These are phyloP conservation scores for Hydnum rufescens DNA, from an alignment of 768 basidiomycete species.

Conservation along the genomic window DNA sequence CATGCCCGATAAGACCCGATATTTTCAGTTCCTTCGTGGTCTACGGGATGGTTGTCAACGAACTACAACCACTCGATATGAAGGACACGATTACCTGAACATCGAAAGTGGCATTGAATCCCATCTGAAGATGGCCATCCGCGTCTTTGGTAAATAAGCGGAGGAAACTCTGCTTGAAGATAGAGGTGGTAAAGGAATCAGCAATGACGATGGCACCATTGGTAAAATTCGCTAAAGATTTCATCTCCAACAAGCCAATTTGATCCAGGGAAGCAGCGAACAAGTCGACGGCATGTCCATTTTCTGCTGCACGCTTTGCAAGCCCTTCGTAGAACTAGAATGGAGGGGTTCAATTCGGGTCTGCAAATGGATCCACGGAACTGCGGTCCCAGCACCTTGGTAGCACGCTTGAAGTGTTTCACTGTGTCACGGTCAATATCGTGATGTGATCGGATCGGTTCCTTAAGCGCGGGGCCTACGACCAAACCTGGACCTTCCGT, in stretches of 20 bases:
- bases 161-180: slow-evolving; percentile 97
- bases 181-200: slow-evolving; percentile 91
- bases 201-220: slow-evolving; percentile 93
- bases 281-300: slow-evolving; percentile 86
- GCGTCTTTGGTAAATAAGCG: slow-evolving; percentile 85
- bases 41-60: slow-evolving; percentile 30
- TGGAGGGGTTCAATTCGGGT: neutral
- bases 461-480: slow-evolving; percentile 84
- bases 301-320: slow-evolving; percentile 80
- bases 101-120: slow-evolving; percentile 97
- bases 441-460: slow-evolving; percentile 95
- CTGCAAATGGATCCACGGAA: no score
- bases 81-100: slow-evolving; percentile 47
- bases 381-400: no score
- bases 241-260: slow-evolving; percentile 96
- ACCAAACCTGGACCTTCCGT: slow-evolving; percentile 97
- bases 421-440: slow-evolving; percentile 94
- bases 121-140: slow-evolving; percentile 84
- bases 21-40: slow-evolving; percentile 98
- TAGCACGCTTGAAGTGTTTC: slow-evolving; percentile 92
- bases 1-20: slow-evolving; percentile 93
- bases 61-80: neutral
- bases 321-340: slow-evolving; percentile 84
- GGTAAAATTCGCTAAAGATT: slow-evolving; percentile 81
- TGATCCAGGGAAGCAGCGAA: slow-evolving; percentile 97